Conservation (phyloP, 176 grass and related monocot species). For the Triticum dicoccoides region DNA sequence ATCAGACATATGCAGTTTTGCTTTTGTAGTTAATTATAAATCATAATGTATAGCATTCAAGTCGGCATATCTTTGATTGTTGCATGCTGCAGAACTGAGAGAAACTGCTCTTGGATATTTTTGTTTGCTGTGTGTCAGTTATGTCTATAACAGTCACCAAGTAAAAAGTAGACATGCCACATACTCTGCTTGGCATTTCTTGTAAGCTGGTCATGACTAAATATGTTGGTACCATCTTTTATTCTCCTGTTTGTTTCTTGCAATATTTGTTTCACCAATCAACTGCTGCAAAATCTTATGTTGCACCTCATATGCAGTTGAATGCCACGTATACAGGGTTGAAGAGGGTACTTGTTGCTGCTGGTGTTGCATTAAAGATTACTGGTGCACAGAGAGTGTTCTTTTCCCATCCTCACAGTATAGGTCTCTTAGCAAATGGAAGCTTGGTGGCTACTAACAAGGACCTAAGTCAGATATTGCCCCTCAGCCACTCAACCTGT, state of each 20-base stretch:
- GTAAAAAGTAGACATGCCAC: too few species aligned
- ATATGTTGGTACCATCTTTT: not conserved
- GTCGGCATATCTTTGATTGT: not conserved
- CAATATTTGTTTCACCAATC: slow-evolving; percentile 22
- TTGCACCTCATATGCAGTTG: slow-evolving; percentile 42
- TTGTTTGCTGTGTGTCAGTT: not conserved
- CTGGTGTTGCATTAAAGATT: slow-evolving; percentile 61
- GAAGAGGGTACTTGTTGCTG: slow-evolving; percentile 60
- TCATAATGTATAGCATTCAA: not conserved
- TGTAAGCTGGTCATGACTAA: not conserved
- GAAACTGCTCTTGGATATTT: not conserved
- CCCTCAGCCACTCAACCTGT: slow-evolving; percentile 57
- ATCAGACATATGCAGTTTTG: not conserved
- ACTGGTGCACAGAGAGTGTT: slow-evolving; percentile 65
- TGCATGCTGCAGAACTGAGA: not conserved
- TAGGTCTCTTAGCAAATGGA: slow-evolving; percentile 78
- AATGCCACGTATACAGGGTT: slow-evolving; percentile 63
- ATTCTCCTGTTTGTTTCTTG: not conserved
- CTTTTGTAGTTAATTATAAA: not conserved
- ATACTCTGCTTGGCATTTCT: too few species aligned
- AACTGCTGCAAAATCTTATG: slow-evolving; percentile 25
- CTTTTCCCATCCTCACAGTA: slow-evolving; percentile 70
- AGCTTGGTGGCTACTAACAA: slow-evolving; percentile 45
- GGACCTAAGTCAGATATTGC: slow-evolving; percentile 41
- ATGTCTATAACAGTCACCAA: too few species aligned